phyloP scores from a whole-genome alignment of 805 yeast genomes.

The Candida stauntonica region DNA sequence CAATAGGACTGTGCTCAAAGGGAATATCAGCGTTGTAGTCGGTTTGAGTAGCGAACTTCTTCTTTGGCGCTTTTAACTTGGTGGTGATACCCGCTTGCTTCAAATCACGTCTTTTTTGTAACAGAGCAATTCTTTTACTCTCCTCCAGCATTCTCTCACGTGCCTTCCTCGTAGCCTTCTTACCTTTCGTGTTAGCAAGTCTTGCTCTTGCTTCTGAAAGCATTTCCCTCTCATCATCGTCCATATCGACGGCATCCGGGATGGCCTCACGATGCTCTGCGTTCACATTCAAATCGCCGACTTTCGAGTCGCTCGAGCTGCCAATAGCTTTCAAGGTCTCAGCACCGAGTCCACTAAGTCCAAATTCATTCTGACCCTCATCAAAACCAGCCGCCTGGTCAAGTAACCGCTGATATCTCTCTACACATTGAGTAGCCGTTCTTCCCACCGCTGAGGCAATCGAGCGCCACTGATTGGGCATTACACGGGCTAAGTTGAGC shows the following conservation, averaged over 20 bases:
- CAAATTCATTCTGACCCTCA: constrained; percentile 29
- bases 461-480: constrained; percentile 95
- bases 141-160: constrained; percentile 81
- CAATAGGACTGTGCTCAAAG: constrained; percentile 63
- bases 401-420: constrained; percentile 71
- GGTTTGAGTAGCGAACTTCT: constrained; percentile 53
- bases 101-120: constrained; percentile 77
- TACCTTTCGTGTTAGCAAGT: constrained; percentile 87
- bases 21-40: constrained; percentile 85
- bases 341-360: constrained; percentile 47
- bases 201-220: constrained; percentile 92
- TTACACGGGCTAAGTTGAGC: constrained; percentile 55
- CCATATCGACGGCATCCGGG: constrained; percentile 76
- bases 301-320: constrained; percentile 28
- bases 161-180: constrained; percentile 86
- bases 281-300: constrained; percentile 60
- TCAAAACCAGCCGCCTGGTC: constrained; percentile 35
- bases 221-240: constrained; percentile 90
- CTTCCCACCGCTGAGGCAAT: constrained; percentile 79
- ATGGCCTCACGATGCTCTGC: constrained; percentile 78
- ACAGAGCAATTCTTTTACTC: constrained; percentile 64
- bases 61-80: constrained; percentile 44
- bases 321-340: constrained; percentile 42
- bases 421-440: constrained; percentile 83
- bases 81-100: constrained; percentile 72